Base-by-base conservation (phyloP, 2,329 filamentous ascomycete species). In the Xylariaceae sp. region DNA sequence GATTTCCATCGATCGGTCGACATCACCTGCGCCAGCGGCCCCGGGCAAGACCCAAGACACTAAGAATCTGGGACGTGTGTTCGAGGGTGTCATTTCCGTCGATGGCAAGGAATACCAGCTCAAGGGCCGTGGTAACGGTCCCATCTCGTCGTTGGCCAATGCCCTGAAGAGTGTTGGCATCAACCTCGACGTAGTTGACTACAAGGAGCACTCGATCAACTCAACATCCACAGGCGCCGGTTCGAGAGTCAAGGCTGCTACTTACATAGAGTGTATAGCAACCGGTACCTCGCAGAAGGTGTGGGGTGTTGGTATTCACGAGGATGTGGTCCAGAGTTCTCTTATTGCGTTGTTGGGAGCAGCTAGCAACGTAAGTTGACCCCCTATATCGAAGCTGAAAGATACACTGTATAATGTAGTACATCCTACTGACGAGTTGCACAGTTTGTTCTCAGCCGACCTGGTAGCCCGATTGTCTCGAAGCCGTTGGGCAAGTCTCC, bases 301-400 rank as follows among this genome's bases (percentile, higher is more conserved):
- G 2, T 96, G 92, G 91, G 92, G 92, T 67, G 88, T 96, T 5
- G 92, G 90, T 39, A 90, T 97, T 67, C 90, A 97, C 73, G 88
- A 93, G 73, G 93, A 96, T 78, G 90, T 95, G 62, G 90, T 95
- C 17, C 90, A 95, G 74, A 92, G 90, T 68, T 92, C 88, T 74
- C 82, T 97, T 70, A 89, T 92, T 72, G 92, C 92, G 59, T 79
- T 96, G 67, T 78, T 96, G 72, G 89, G 88, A 67, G 92, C 92
- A 53, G 92, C 92, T 56, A 90, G 86, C 73, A 93, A 89, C 70
- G 91, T 95, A 79, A 83, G 88, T 82, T 61, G 7, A 34, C 47
- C 30, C 23, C 13, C 34, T 13, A 23, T 15, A 15, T 50, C 8
- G 8, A 34, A n/a, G 30, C 7, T 34, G 8, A 51, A 30, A 30